Conservation (phyloP, 495 filamentous ascomycete genomes). For the Xylaria sp. region DNA sequence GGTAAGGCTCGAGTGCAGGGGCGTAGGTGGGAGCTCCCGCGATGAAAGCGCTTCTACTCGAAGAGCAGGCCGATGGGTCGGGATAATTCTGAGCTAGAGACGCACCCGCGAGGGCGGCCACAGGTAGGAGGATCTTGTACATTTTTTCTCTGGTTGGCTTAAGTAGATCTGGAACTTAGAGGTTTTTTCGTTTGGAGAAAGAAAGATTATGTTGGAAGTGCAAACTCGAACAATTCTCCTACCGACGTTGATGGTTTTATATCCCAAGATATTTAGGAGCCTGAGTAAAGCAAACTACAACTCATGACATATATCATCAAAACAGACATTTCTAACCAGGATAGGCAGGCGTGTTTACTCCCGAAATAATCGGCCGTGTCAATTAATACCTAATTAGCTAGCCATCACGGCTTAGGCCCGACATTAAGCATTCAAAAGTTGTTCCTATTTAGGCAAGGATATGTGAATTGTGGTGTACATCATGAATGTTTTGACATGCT, state of each 20-base stretch:
- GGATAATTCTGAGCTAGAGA: background rate
- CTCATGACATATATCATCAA: background rate
- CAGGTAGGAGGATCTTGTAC: background rate
- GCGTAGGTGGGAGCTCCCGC: background rate
- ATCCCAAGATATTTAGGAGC: background rate
- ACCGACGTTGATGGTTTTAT: background rate
- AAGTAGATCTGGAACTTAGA: background rate
- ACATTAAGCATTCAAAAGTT: background rate
- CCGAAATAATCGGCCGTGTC: background rate
- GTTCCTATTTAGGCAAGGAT: background rate
- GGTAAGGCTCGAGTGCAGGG: background rate
- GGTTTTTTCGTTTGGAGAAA: background rate
- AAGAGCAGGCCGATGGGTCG: background rate
- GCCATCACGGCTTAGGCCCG: background rate
- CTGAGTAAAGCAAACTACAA: background rate
- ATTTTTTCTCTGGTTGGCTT: background rate
- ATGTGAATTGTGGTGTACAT: background rate
- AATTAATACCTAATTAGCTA: background rate
- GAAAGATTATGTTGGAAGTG: background rate
- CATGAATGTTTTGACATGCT: background rate
- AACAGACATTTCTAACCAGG: background rate
- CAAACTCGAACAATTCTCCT: background rate
- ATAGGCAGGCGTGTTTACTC: background rate
- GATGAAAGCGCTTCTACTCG: background rate
- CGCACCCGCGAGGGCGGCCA: background rate